phyloP scores from a whole-genome alignment of 768 basidiomycete genomes.

The Tricholoma hemisulphureum region DNA sequence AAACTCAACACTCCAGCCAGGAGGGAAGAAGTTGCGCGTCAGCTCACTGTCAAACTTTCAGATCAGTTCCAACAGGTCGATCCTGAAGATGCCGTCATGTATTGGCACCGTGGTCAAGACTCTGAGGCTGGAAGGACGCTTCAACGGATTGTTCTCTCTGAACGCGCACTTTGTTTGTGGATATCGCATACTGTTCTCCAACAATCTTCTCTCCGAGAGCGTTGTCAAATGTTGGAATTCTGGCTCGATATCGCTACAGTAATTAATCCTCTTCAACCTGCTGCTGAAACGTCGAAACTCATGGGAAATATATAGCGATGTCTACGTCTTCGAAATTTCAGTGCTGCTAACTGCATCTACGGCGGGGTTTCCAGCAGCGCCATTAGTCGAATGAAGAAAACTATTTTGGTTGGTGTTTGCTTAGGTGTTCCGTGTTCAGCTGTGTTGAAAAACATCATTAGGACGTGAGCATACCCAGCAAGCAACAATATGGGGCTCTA shows the following conservation, averaged over 20 bases:
- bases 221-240: slow-evolving; percentile 34
- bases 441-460: slow-evolving; percentile 9
- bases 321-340: slow-evolving; percentile 45
- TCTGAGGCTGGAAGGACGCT: slow-evolving; percentile 29
- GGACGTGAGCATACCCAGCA: slow-evolving; percentile 22
- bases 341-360: slow-evolving; percentile 39
- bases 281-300: not conserved
- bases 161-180: slow-evolving; percentile 38
- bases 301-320: slow-evolving; percentile 36
- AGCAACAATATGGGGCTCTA: slow-evolving; percentile 29
- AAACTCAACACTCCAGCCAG: slow-evolving; percentile 37
- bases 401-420: slow-evolving; percentile 30
- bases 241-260: slow-evolving; percentile 49
- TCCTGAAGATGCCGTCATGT: slow-evolving; percentile 41
- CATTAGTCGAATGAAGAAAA: slow-evolving; percentile 36
- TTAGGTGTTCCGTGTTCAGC: not conserved
- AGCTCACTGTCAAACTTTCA: slow-evolving; percentile 41
- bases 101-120: slow-evolving; percentile 37
- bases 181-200: slow-evolving; percentile 36
- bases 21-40: slow-evolving; percentile 43
- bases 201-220: slow-evolving; percentile 13
- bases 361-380: slow-evolving; percentile 40
- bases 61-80: slow-evolving; percentile 38
- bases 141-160: slow-evolving; percentile 33
- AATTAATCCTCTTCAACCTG: slow-evolving; percentile 12